Evolutionary conservation across 352 stramenopile genomes (phyloP).

Genomic region (Lagenidium sp.): DNA sequence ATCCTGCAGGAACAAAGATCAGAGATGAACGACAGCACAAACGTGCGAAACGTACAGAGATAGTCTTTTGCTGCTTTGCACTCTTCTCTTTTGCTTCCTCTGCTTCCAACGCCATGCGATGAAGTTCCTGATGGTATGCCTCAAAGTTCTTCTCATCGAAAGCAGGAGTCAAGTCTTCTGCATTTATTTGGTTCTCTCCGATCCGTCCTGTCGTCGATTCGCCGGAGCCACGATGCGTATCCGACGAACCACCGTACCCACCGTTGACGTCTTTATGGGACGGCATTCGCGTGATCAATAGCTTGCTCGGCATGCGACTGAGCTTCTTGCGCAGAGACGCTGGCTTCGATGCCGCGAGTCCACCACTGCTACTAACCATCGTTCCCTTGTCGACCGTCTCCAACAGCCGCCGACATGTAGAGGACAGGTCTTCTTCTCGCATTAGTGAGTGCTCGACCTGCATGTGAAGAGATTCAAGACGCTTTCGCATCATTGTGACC

Average conservation of each 20-base stretch:
- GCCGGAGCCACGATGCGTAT: no score
- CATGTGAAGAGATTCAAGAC: slow-evolving; percentile 27
- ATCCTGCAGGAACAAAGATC: slow-evolving; percentile 20
- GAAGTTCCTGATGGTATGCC: slow-evolving; percentile 54
- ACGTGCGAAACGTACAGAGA: slow-evolving; percentile 23
- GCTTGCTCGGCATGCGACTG: slow-evolving; percentile 60
- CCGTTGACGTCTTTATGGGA: slow-evolving; percentile 2
- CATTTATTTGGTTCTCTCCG: background rate
- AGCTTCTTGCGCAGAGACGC: slow-evolving; percentile 28
- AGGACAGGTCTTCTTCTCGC: slow-evolving; percentile 65
- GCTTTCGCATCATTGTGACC: slow-evolving; percentile 30
- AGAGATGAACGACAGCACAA: background rate
- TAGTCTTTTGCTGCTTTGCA: slow-evolving; percentile 62
- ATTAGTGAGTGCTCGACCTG: slow-evolving; percentile 56
- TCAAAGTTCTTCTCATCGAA: slow-evolving; percentile 66
- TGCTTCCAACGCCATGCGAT: slow-evolving; percentile 52
- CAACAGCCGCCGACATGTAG: no score
- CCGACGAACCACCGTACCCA: no score
- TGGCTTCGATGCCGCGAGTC: slow-evolving; percentile 5
- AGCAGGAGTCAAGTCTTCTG: slow-evolving; percentile 9
- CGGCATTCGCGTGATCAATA: slow-evolving; percentile 34
- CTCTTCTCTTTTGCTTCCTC: slow-evolving; percentile 46
- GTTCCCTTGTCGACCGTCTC: slow-evolving; percentile 19
- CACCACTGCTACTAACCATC: background rate
- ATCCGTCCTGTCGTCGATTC: no score